Evolutionary conservation across 306 rosid genomes (phyloP).

Genomic region (Vigna trinervia): DNA sequence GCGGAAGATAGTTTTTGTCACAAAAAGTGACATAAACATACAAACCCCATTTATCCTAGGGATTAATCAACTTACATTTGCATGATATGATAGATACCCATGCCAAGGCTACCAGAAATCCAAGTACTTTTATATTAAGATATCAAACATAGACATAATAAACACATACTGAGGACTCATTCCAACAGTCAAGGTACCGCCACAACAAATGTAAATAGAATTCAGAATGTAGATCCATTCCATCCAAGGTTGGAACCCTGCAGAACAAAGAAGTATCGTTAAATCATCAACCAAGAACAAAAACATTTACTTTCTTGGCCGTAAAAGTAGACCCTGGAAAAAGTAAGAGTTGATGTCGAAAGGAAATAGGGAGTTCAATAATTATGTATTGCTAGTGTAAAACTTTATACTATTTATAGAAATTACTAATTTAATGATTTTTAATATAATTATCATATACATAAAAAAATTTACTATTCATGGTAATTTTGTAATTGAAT

Average conservation of each 20-base stretch:
- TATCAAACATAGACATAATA: slow-evolving; percentile 35
- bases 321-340: slow-evolving; percentile 10
- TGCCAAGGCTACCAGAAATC: background rate
- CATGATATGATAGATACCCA: slow-evolving; percentile 35
- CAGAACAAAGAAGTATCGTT: slow-evolving; percentile 48
- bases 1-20: slow-evolving; percentile 13
- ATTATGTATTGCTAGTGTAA: no score
- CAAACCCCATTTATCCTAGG: slow-evolving; percentile 30
- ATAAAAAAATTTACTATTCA: no score
- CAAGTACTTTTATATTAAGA: slow-evolving; percentile 9
- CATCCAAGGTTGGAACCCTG: slow-evolving; percentile 96
- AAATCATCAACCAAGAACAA: background rate
- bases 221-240: slow-evolving; percentile 87
- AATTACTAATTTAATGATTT: no score
- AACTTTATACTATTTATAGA: no score
- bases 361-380: background rate
- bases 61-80: background rate
- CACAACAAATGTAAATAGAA: slow-evolving; percentile 11
- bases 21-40: slow-evolving; percentile 26
- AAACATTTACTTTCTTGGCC: background rate
- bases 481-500: no score
- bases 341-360: slow-evolving; percentile 27
- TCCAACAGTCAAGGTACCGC: slow-evolving; percentile 29
- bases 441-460: no score
- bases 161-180: slow-evolving; percentile 29